These are phyloP conservation scores for Neurospora sp. DNA, from an alignment of 495 filamentous ascomycete species.

Conservation along the genomic window DNA sequence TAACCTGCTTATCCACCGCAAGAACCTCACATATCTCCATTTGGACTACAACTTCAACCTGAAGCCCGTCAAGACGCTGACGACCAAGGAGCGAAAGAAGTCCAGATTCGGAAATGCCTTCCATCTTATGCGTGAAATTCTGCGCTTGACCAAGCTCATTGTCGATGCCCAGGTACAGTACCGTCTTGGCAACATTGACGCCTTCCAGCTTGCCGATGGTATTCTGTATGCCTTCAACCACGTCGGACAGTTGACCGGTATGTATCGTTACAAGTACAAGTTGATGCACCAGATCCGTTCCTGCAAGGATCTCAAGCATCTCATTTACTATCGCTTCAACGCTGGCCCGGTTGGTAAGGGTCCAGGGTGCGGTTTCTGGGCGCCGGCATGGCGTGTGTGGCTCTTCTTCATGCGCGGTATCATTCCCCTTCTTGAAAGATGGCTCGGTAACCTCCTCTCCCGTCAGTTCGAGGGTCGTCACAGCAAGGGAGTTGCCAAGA, in stretches of 20 bases:
- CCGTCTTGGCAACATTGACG: constrained; percentile 94
- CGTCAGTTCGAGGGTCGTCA: constrained; percentile 98
- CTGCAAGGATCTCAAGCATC: constrained; percentile 98
- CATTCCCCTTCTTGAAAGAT: constrained; percentile 90
- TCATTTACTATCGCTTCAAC: constrained; percentile 99
- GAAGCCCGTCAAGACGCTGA: constrained; percentile 97
- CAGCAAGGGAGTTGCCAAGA: constrained; percentile 98
- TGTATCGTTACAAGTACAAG: constrained; percentile 99
- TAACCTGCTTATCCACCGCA: constrained; percentile 93
- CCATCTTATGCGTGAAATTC: constrained; percentile 97
- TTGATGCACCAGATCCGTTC: constrained; percentile 99
- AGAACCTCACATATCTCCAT: constrained; percentile 98
- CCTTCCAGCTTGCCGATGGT: constrained; percentile 96
- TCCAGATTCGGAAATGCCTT: constrained; percentile 99
- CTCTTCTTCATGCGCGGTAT: constrained; percentile 99
- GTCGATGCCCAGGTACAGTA: constrained; percentile 99
- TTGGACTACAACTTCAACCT: constrained; percentile 99
- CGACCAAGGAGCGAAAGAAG: constrained; percentile 99
- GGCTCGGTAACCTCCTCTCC: constrained; percentile 94
- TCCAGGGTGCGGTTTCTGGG: constrained; percentile 98
- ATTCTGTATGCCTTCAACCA: constrained; percentile 99
- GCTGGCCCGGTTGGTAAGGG: constrained; percentile 96
- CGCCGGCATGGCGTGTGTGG: constrained; percentile 98
- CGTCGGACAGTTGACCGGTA: constrained; percentile 95
- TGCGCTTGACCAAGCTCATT: constrained; percentile 95